Evolutionary conservation across 2,329 filamentous ascomycete species (phyloP), one percentile per base, ranked within the genome.

Genomic region (Colletotrichum sp.): DNA sequence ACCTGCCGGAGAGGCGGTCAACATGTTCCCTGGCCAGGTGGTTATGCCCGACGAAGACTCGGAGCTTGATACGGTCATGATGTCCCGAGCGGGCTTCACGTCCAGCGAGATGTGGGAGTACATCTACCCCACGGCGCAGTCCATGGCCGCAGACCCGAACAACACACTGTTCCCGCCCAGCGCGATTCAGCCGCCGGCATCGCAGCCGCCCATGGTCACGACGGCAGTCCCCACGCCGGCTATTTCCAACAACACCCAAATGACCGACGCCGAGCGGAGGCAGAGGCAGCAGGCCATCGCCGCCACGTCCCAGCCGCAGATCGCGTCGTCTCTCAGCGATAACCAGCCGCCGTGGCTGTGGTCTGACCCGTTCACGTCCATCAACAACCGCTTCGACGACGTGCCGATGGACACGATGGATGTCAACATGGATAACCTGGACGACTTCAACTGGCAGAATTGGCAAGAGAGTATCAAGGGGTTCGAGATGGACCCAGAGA

Each of bases 371-470:
- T 85, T 84, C 67, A 80, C 81, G 18, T 75, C 78, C 5, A 79
- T 81, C 69, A 82, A 83, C 60, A 76, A 79, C 16, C 81, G 78
- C 39, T 81, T 83, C 34, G 81, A 82, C 36, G 80, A 80, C 21
- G 68, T 78, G 30, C 76, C 79, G 5, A 57, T 77, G 8, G 84
- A 85, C 64, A 83, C 86, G 28, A 79, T 83, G 59, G 86, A 87
- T 9, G 74, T 81, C 34, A 79, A 79, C 44, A 84, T 87, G 80
- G 79, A 85, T 74, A 75, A 28, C 24, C 86, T 87, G 3, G 83
- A 84, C 4, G 84, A 85, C 8, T 89, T 89, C 74, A 85, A 89
- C 77, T 90, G 88, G 88, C 85, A 89, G 65, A 85, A 86, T 71
- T 90, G 88, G 86, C 86, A 85, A 72, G 84, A 87, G 71, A 87